Evolutionary conservation across 2,329 filamentous ascomycete species (phyloP), one percentile per base, ranked within the genome.

Genomic region (Chaetomium sp.): DNA sequence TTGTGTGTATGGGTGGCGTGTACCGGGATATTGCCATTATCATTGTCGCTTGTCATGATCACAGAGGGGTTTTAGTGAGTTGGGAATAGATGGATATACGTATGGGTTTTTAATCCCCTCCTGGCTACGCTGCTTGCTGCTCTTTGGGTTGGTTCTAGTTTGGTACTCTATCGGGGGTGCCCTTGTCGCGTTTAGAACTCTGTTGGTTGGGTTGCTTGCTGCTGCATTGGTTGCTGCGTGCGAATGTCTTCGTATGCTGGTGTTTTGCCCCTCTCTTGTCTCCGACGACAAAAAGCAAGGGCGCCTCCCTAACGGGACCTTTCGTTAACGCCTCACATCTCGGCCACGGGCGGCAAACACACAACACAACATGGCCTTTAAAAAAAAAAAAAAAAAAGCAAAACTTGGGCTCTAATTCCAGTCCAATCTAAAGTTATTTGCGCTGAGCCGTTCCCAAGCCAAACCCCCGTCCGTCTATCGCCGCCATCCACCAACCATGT

Each of bases 41-140:
- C 25, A 51, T 53, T 53, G 50, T 53, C 50, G 27, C 27, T 53
- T 27, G 50, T 29, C 25, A 53, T 53, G 12, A 29, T 31, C 6
- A 29, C 27, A 53, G 25, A 31, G 16, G 25, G 50, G 8, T 19
- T 53, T 19, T 53, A 27, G 23, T n/a, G 16, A 16, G 50, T 19
- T 19, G 25, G 50, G 50, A 53, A 31, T 53, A 53, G 50, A 53
- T 53, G 23, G 25, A 53, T n/a, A 29, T 29, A 29, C 50, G 25
- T 53, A 29, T 19, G 25, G 50, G 25, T 6, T 29, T 29, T 29
- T 31, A 53, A 53, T 53, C 25, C 12, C 12, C 49, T 27, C 2
- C 50, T 31, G 13, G 27, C 25, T 27, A 8, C n/a, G 29, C 31
- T 31, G 10, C 6, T 35, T n/a, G n/a, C 3, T n/a, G 8, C 35